These are phyloP conservation scores for Dactylellina leptospora DNA, from an alignment of 2,329 filamentous ascomycete genomes.

Conservation along the genomic window DNA sequence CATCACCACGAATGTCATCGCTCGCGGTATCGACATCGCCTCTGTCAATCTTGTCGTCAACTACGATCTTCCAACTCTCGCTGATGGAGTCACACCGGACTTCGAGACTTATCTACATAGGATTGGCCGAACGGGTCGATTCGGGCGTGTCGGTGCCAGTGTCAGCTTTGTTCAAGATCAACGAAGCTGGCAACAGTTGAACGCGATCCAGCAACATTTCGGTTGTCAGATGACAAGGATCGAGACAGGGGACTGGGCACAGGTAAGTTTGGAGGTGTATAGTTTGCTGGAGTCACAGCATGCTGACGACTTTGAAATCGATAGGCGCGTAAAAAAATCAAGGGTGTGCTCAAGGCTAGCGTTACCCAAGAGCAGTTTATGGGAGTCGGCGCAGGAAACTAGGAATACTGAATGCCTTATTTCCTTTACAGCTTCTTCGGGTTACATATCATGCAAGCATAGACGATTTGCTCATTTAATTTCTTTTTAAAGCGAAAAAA, in stretches of 20 bases:
- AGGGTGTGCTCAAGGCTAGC: slow-evolving; percentile 24
- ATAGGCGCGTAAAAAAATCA: slow-evolving; percentile 42
- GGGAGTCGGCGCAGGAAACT: slow-evolving; percentile 51
- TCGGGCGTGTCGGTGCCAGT: slow-evolving; percentile 93
- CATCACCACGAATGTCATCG: slow-evolving; percentile 95
- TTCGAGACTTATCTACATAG: slow-evolving; percentile 96
- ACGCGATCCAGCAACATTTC: slow-evolving; percentile 81
- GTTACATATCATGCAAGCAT: neutral
- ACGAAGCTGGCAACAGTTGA: slow-evolving; percentile 79
- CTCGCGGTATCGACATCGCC: slow-evolving; percentile 90
- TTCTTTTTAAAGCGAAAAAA: neutral
- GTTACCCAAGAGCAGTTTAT: slow-evolving; percentile 45
- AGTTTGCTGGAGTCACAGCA: neutral
- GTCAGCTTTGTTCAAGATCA: slow-evolving; percentile 93
- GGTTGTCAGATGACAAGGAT: slow-evolving; percentile 81
- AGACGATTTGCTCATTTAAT: neutral
- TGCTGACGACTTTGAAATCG: neutral
- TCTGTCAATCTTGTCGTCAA: slow-evolving; percentile 98
- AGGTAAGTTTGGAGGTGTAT: slow-evolving; percentile 59
- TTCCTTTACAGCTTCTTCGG: slow-evolving; percentile 2
- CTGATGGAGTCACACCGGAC: slow-evolving; percentile 77
- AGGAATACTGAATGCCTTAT: slow-evolving; percentile 6
- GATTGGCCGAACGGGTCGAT: slow-evolving; percentile 95
- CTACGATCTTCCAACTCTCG: slow-evolving; percentile 79
- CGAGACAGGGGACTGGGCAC: slow-evolving; percentile 85